Evolutionary conservation across 768 basidiomycete species (phyloP).

Genomic region (Lactarius hengduanensis): DNA sequence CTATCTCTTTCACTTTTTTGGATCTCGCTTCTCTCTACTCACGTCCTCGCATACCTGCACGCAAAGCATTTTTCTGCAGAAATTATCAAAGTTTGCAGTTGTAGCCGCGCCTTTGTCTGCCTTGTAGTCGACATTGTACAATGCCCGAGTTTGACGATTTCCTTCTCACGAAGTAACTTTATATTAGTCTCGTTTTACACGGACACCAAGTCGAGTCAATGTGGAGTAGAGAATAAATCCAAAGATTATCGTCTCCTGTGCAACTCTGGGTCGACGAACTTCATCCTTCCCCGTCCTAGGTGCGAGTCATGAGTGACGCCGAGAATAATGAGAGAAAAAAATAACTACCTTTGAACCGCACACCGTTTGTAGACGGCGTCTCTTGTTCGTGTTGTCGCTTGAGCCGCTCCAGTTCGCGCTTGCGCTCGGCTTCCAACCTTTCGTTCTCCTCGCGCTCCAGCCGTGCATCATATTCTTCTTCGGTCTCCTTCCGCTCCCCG

Average conservation of each 20-base stretch:
- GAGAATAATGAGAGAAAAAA: background rate
- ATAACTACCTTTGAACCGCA: constrained; percentile 62
- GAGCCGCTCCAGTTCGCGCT: constrained; percentile 49
- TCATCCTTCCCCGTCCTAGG: constrained; percentile 64
- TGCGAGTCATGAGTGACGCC: constrained; percentile 2
- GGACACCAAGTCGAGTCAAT: constrained; percentile 7
- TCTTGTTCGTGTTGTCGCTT: constrained; percentile 41
- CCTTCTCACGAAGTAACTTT: constrained; percentile 24
- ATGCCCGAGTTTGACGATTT: constrained; percentile 12
- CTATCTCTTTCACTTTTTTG: constrained; percentile 23
- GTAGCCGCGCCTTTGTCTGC: constrained; percentile 11
- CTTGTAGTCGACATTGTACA: constrained; percentile 22
- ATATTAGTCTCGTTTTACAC: constrained; percentile 21
- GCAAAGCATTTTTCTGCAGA: constrained; percentile 21
- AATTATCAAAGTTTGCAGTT: constrained; percentile 17
- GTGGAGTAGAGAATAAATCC: constrained; percentile 3
- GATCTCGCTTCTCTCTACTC: constrained; percentile 23
- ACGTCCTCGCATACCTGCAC: constrained; percentile 28
- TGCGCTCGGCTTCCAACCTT: constrained; percentile 48
- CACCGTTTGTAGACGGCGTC: constrained; percentile 41
- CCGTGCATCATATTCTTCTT: constrained; percentile 70
- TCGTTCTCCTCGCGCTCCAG: constrained; percentile 68
- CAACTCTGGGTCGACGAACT: constrained; percentile 59
- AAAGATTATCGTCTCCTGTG: constrained; percentile 32
- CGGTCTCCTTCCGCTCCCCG: constrained; percentile 46